phyloP scores from a whole-genome alignment of 441 rosid genomes.

The Euphorbia neoarborescens region DNA sequence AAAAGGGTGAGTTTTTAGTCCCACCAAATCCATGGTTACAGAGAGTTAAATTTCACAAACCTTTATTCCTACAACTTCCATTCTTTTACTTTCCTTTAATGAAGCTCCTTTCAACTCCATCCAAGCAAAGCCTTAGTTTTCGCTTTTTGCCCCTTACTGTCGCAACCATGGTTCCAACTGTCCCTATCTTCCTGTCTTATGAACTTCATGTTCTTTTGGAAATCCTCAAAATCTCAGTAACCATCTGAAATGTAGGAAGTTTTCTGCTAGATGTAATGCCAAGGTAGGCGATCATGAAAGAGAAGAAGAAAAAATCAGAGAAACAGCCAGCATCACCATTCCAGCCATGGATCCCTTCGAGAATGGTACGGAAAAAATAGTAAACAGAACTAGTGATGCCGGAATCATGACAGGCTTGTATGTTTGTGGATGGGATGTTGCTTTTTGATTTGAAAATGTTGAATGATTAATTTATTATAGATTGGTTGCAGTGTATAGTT shows the following conservation, averaged over 20 bases:
- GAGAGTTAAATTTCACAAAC: too few species aligned
- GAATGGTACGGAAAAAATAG: slow-evolving; percentile 5
- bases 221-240: slow-evolving; percentile 72
- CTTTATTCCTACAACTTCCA: too few species aligned
- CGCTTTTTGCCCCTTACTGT: too few species aligned
- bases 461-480: neutral
- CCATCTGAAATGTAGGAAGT: slow-evolving; percentile 90
- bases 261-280: slow-evolving; percentile 88
- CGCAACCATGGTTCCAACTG: slow-evolving; percentile 84
- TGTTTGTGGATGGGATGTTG: neutral
- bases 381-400: neutral
- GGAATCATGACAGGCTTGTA: neutral
- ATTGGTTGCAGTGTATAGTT: neutral
- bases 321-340: slow-evolving; percentile 28
- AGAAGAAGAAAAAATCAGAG: slow-evolving; percentile 56
- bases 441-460: neutral
- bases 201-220: slow-evolving; percentile 60
- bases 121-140: too few species aligned
- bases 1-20: too few species aligned
- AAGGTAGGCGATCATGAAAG: slow-evolving; percentile 72
- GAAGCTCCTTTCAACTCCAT: too few species aligned
- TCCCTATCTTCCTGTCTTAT: slow-evolving; percentile 81
- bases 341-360: slow-evolving; percentile 22
- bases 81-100: too few species aligned
- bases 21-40: too few species aligned